These are phyloP conservation scores for Gypsophila paniculata DNA, from an alignment of 179 eudicot species.

Conservation along the genomic window DNA sequence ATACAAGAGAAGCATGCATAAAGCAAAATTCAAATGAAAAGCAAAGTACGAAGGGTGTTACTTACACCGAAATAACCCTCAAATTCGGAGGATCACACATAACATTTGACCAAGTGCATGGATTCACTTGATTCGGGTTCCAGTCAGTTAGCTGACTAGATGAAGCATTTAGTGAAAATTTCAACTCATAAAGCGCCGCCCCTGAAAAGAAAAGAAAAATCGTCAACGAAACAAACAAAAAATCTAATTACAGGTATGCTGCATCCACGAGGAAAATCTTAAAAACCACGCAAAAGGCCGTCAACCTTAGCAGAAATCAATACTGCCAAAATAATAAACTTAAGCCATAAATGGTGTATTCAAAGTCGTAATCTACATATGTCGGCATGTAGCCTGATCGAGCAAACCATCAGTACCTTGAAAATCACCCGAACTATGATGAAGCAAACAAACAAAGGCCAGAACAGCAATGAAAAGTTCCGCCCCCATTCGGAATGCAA, in stretches of 20 bases:
- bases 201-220: slow-evolving; percentile 41
- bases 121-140: slow-evolving; percentile 68
- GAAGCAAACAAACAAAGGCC: slow-evolving; percentile 35
- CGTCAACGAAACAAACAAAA: background rate
- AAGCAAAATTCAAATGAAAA: background rate
- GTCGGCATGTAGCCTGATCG: background rate
- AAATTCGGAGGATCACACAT: slow-evolving; percentile 43
- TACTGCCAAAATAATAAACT: background rate
- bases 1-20: slow-evolving; percentile 14
- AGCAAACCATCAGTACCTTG: slow-evolving; percentile 47
- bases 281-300: background rate
- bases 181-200: slow-evolving; percentile 61
- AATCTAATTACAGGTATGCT: background rate
- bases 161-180: slow-evolving; percentile 61
- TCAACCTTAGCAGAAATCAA: background rate
- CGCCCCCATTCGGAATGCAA: slow-evolving; percentile 34
- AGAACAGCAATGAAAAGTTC: slow-evolving; percentile 32
- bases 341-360: background rate
- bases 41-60: slow-evolving; percentile 6
- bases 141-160: slow-evolving; percentile 61
- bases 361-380: background rate
- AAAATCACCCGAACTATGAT: slow-evolving; percentile 39
- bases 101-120: slow-evolving; percentile 94
- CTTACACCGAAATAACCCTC: slow-evolving; percentile 68
- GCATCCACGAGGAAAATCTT: background rate